Conservation (phyloP, 768 basidiomycete species). For the Cystofilobasidium capitatum region DNA sequence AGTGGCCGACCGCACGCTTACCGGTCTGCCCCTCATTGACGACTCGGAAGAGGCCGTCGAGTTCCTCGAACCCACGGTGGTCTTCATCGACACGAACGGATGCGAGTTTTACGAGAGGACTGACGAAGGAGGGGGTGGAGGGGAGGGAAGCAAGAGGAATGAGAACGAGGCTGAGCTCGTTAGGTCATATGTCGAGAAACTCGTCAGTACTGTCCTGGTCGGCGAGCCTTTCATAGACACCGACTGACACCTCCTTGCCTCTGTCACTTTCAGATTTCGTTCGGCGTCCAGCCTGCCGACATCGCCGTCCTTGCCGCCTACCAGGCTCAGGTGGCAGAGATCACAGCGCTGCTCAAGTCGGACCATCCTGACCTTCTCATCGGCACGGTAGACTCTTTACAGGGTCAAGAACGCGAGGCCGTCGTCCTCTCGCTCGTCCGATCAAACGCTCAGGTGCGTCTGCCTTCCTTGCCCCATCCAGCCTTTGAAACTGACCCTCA, state of each 20-base stretch:
- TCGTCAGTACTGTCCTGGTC: slow-evolving; percentile 47
- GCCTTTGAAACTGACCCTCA: not conserved
- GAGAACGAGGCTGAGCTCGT: slow-evolving; percentile 90
- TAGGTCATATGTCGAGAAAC: slow-evolving; percentile 64
- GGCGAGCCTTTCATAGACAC: not conserved
- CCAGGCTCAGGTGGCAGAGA: slow-evolving; percentile 82
- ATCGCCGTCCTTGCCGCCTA: slow-evolving; percentile 90
- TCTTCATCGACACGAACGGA: slow-evolving; percentile 90
- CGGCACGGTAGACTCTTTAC: slow-evolving; percentile 93
- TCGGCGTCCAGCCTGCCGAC: slow-evolving; percentile 56
- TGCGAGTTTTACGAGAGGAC: slow-evolving; percentile 81
- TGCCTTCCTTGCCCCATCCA: slow-evolving; percentile 3
- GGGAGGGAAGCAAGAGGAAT: slow-evolving; percentile 78
- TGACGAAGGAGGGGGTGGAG: slow-evolving; percentile 29
- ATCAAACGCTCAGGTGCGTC: slow-evolving; percentile 65
- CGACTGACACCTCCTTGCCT: too few relatives aligned
- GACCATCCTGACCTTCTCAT: slow-evolving; percentile 59
- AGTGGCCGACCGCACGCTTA: slow-evolving; percentile 62
- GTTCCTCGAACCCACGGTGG: slow-evolving; percentile 61
- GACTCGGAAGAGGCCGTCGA: slow-evolving; percentile 57
- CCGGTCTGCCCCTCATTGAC: slow-evolving; percentile 53
- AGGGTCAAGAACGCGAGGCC: slow-evolving; percentile 72
- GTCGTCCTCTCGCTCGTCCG: slow-evolving; percentile 85
- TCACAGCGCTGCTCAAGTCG: slow-evolving; percentile 66
- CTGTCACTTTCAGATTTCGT: slow-evolving; percentile 45